Evolutionary conservation across 768 basidiomycete genomes (phyloP), one percentile per base, ranked within the genome.

Genomic region (Rhizopogon vinicolor): DNA sequence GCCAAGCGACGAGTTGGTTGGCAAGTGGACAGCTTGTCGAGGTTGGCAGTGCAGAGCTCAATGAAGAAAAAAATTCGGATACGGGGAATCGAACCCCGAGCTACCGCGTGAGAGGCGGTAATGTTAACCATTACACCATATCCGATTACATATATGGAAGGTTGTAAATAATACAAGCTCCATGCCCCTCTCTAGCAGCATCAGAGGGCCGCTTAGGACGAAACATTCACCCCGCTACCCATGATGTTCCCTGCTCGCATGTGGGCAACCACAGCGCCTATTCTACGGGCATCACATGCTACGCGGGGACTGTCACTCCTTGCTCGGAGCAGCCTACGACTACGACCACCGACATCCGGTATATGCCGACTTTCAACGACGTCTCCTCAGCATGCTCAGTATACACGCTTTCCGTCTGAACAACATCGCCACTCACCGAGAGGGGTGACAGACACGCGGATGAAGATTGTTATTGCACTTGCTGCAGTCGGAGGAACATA

Each of bases 51-150:
- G 22, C 22, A 22, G 22, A 22, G 25, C 25, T 25, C 4, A 25
- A 5, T 4, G 25, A 25, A 25, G 25, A 49, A 53, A 33, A 5
- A 62, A 42, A n/a, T 75, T 78, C 75, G 73, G 76, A 71, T 77
- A 79, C 76, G 76, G 76, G 77, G 76, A 78, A 75, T 78, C 77
- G 77, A 79, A 78, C 76, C 77, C 76, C 78, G 78, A 78, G 77
- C 77, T 78, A 73, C 76, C 76, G 78, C 77, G 69, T 49, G 48
- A 49, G 48, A 49, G 48, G 48, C 48, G 48, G 48, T 49, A 49
- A 49, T 49, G 48, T 49, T 49, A 49, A 49, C 48, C 48, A 49
- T 49, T 49, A 49, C 48, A 49, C 48, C 48, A 49, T 49, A 49
- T 49, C 48, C 48, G 48, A 49, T 12, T 10, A 2, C 4, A 8